Conservation (phyloP, 2,329 filamentous ascomycete species). For the Pyrenophora teres region DNA sequence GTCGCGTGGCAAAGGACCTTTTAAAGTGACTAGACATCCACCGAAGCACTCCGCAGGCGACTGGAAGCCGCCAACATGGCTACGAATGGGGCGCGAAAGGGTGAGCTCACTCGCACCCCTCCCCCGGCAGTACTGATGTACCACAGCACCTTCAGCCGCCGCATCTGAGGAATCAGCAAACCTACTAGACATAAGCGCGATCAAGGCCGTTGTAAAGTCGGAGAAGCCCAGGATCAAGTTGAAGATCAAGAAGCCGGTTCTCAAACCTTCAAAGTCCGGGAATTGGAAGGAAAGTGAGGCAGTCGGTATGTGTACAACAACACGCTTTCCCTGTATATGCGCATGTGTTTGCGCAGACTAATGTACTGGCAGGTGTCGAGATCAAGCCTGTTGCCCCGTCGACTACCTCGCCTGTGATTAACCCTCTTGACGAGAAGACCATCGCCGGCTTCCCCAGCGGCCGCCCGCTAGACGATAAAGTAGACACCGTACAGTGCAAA, state of each 20-base stretch:
- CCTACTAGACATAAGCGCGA: slow-evolving; percentile 35
- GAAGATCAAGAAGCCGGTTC: slow-evolving; percentile 63
- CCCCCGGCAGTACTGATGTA: slow-evolving; percentile 27
- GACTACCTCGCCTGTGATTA: slow-evolving; percentile 49
- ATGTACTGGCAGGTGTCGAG: slow-evolving; percentile 28
- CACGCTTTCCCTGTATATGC: not conserved
- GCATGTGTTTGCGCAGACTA: slow-evolving; percentile 4
- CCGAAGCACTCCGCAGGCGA: slow-evolving; percentile 46
- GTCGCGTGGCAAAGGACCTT: not conserved
- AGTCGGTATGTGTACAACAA: slow-evolving; percentile 57
- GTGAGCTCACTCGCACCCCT: slow-evolving; percentile 31
- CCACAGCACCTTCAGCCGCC: slow-evolving; percentile 31
- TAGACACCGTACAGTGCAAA: slow-evolving; percentile 82
- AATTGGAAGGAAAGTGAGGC: slow-evolving; percentile 72
- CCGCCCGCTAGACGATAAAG: slow-evolving; percentile 76
- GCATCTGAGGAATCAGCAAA: slow-evolving; percentile 19
- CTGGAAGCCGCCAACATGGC: slow-evolving; percentile 31
- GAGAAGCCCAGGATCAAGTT: slow-evolving; percentile 50
- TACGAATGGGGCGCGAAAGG: slow-evolving; percentile 46
- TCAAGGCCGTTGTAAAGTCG: slow-evolving; percentile 43
- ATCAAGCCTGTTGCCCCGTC: slow-evolving; percentile 28
- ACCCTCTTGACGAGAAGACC: slow-evolving; percentile 73
- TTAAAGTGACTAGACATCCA: slow-evolving; percentile 4
- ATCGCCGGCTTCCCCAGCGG: slow-evolving; percentile 81
- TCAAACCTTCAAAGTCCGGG: slow-evolving; percentile 68